These are phyloP conservation scores for Trametes elegans DNA, from an alignment of 768 basidiomycete species.

Conservation along the genomic window DNA sequence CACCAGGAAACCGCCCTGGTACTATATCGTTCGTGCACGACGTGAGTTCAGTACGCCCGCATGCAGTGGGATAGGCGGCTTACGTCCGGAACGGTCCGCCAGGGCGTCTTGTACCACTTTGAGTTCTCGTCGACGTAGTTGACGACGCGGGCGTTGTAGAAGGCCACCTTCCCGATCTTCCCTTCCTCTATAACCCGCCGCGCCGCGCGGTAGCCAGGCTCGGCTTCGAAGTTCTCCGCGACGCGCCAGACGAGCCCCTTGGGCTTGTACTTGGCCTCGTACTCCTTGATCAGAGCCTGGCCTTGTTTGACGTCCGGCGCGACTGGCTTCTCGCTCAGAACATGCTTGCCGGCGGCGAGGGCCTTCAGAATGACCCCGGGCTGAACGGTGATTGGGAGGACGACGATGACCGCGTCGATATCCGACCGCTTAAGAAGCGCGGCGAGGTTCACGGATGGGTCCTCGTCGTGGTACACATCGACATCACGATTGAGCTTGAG, in stretches of 20 bases:
- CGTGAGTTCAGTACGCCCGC: neutral
- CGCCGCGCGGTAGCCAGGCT: constrained; percentile 53
- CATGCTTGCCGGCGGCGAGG: constrained; percentile 79
- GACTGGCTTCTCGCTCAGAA: constrained; percentile 86
- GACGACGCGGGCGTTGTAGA: constrained; percentile 58
- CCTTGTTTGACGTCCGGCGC: constrained; percentile 68
- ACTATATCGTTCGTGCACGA: constrained; percentile 37
- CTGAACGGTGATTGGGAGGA: constrained; percentile 74
- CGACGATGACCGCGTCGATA: constrained; percentile 70
- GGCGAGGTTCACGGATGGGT: constrained; percentile 45
- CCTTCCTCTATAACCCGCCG: constrained; percentile 51
- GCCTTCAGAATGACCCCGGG: constrained; percentile 64
- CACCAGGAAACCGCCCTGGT: constrained; percentile 82
- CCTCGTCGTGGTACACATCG: constrained; percentile 55
- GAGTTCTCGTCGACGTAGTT: constrained; percentile 56
- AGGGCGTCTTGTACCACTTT: constrained; percentile 80
- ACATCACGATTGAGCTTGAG: constrained; percentile 43
- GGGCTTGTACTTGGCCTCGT: constrained; percentile 60
- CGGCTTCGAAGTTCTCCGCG: constrained; percentile 75
- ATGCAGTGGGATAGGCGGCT: constrained; percentile 23
- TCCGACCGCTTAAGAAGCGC: constrained; percentile 66
- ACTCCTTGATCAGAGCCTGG: constrained; percentile 60
- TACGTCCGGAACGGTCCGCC: constrained; percentile 82
- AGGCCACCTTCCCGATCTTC: constrained; percentile 68
- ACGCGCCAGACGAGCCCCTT: constrained; percentile 77